These are phyloP conservation scores for Cyberlindnera japonica DNA, from an alignment of 805 yeast genomes.

Conservation along the genomic window DNA sequence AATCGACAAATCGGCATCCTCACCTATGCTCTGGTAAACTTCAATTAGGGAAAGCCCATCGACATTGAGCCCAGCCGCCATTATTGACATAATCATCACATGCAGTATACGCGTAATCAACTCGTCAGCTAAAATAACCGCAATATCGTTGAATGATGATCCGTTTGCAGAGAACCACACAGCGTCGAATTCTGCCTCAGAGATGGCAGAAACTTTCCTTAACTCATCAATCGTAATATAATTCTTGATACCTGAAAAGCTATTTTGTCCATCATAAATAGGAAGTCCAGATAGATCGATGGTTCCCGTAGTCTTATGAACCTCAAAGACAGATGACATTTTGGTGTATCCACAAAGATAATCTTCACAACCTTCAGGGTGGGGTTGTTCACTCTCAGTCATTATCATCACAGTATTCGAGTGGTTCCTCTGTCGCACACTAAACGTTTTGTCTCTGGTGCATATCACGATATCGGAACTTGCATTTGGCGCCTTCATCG, in stretches of 20 bases:
- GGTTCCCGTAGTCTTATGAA: slow-evolving; percentile 30
- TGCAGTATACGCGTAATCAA: slow-evolving; percentile 34
- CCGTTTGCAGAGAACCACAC: slow-evolving; percentile 57
- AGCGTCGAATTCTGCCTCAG: slow-evolving; percentile 46
- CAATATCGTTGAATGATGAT: slow-evolving; percentile 44
- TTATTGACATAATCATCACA: slow-evolving; percentile 34
- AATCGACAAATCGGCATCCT: slow-evolving; percentile 33
- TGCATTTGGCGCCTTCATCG: slow-evolving; percentile 30
- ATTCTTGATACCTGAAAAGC: slow-evolving; percentile 7
- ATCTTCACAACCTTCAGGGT: slow-evolving; percentile 26
- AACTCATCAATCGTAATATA: slow-evolving; percentile 29
- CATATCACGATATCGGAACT: slow-evolving; percentile 55
- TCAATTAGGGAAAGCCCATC: slow-evolving; percentile 30
- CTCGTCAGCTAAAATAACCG: slow-evolving; percentile 34
- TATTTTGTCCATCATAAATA: slow-evolving; percentile 33
- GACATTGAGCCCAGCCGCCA: slow-evolving; percentile 33
- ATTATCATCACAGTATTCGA: slow-evolving; percentile 74
- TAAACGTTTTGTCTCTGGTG: slow-evolving; percentile 55
- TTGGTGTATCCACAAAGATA: slow-evolving; percentile 32
- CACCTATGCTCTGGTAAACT: slow-evolving; percentile 29
- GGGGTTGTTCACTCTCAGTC: slow-evolving; percentile 24
- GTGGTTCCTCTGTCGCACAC: slow-evolving; percentile 75
- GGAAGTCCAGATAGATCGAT: slow-evolving; percentile 34
- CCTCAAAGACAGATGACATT: slow-evolving; percentile 37
- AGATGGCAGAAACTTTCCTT: slow-evolving; percentile 46